phyloP scores from a whole-genome alignment of 2,329 filamentous ascomycete species.

The Paraphoma chrysanthemicola region DNA sequence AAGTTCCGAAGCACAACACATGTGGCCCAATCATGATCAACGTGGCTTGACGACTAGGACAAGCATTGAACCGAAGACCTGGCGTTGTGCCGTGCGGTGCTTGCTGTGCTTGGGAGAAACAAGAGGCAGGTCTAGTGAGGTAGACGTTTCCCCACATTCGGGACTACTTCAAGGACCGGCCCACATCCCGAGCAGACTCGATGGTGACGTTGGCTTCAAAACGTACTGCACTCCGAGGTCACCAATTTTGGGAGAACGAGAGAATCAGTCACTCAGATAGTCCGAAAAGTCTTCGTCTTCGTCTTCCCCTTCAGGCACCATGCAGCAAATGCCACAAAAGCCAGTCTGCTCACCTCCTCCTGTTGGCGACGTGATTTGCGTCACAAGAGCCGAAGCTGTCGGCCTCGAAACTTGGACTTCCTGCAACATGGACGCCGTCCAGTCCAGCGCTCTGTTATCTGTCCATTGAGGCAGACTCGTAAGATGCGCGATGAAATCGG shows the following conservation, averaged over 20 bases:
- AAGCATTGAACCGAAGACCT: neutral
- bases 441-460: constrained; percentile 14
- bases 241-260: neutral
- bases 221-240: too few relatives aligned
- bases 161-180: neutral
- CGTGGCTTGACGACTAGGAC: neutral
- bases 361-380: constrained; percentile 10
- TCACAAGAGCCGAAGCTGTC: constrained; percentile 15
- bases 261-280: neutral
- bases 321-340: constrained; percentile 29
- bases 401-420: constrained; percentile 9
- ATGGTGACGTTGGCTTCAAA: too few relatives aligned
- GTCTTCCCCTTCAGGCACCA: constrained; percentile 9
- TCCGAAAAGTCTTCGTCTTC: constrained; percentile 7
- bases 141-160: neutral
- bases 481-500: constrained; percentile 11
- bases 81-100: neutral
- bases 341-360: constrained; percentile 1
- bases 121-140: neutral
- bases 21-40: neutral
- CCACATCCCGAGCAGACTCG: neutral
- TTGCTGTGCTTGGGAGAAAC: neutral
- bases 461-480: constrained; percentile 2
- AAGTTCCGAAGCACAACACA: neutral
- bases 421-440: constrained; percentile 15